A percentile compares a stretch with the other conserved stretches of the same genome.
phyloP scores from a whole-genome alignment of 768 basidiomycete species.

The Auricularia auricula-judae region DNA sequence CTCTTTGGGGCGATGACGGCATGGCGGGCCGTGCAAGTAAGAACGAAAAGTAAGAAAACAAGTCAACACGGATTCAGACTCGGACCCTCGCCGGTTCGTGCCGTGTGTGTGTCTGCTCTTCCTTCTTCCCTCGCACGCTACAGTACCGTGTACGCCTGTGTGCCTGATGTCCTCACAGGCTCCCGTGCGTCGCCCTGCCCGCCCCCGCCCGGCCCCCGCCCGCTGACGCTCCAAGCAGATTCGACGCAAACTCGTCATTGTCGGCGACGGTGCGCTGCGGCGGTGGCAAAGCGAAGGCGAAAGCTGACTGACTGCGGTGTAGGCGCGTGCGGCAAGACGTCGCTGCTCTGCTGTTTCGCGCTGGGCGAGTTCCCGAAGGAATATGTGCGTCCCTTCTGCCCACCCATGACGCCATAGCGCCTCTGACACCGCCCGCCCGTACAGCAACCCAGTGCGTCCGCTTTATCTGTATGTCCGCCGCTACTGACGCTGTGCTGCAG shows the following conservation, averaged over 20 bases:
- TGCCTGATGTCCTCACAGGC: no score
- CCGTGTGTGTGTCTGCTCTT: no score
- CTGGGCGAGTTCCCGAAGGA: slow-evolving; percentile 92
- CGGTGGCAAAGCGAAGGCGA: slow-evolving; percentile 2
- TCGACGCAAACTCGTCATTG: slow-evolving; percentile 89
- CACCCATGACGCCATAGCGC: neutral
- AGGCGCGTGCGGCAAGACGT: slow-evolving; percentile 97
- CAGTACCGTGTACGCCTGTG: no score
- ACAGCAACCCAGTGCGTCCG: slow-evolving; percentile 48
- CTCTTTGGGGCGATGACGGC: no score
- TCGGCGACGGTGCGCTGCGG: slow-evolving; percentile 72
- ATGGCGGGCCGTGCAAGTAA: no score
- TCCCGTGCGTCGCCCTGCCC: no score
- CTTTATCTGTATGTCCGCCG: neutral
- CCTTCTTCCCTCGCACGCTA: no score
- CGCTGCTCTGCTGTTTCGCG: slow-evolving; percentile 81
- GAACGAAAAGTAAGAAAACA: no score
- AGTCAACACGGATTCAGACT: no score
- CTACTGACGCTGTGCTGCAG: slow-evolving; percentile 27
- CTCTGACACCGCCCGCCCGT: neutral
- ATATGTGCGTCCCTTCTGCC: slow-evolving; percentile 52
- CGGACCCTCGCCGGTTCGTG: no score
- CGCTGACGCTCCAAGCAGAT: slow-evolving; percentile 38
- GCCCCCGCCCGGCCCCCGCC: no score
- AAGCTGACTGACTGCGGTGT: neutral